Evolutionary conservation across 1,284 basidiomycete species (phyloP).

Genomic region (Schizophyllum amplum): DNA sequence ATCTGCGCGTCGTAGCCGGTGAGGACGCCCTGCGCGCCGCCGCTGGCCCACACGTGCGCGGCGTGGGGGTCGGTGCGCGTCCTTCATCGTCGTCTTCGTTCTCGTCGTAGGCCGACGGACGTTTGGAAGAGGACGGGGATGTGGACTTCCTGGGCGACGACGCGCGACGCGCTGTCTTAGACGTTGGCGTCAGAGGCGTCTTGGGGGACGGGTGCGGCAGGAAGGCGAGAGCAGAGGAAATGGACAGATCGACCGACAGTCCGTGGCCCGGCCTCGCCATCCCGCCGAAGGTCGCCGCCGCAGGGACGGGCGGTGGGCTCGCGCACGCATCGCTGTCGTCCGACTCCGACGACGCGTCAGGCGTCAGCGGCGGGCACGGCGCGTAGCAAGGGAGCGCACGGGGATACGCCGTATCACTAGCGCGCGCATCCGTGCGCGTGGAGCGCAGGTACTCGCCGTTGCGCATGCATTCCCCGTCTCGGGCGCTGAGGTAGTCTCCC

Average conservation of each 20-base stretch:
- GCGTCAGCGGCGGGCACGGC: conserved; percentile 35
- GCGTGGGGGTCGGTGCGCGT: background rate
- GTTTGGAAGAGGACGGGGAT: too few species aligned
- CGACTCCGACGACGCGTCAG: conserved; percentile 53
- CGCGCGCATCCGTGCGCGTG: background rate
- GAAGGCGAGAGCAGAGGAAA: background rate
- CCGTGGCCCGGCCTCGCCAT: too few species aligned
- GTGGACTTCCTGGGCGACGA: background rate
- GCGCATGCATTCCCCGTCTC: conserved; percentile 14
- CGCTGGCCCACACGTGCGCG: background rate
- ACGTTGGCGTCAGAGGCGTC: too few species aligned
- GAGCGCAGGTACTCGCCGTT: conserved; percentile 14
- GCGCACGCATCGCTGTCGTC: conserved; percentile 51
- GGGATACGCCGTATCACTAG: conserved; percentile 2
- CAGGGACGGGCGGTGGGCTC: conserved; percentile 20
- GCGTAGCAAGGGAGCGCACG: conserved; percentile 14
- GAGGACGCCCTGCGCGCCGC: too few species aligned
- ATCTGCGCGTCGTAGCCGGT: background rate
- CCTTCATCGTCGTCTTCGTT: background rate
- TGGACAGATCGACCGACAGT: too few species aligned
- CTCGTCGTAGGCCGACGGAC: too few species aligned
- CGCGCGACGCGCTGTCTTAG: background rate
- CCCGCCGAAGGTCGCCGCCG: background rate
- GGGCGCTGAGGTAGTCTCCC: conserved; percentile 13
- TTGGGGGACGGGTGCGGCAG: background rate